Evolutionary conservation across 2,329 filamentous ascomycete genomes (phyloP).

Genomic region (Colletotrichum plurivorum): DNA sequence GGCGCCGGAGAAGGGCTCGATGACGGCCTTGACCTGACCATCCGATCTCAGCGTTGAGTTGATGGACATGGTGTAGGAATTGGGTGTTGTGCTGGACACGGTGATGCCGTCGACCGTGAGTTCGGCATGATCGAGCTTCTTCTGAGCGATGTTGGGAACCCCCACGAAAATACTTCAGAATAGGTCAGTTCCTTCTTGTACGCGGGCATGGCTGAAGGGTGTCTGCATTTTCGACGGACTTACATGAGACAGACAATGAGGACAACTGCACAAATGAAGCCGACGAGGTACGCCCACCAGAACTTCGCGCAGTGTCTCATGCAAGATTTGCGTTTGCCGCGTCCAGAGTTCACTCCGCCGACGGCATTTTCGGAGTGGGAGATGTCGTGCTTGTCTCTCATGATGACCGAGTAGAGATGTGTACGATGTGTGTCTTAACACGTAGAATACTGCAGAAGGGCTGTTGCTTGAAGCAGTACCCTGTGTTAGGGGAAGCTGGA

Average conservation of each 20-base stretch:
- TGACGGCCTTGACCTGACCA: slow-evolving; percentile 65
- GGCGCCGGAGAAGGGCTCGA: slow-evolving; percentile 65
- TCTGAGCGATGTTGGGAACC: slow-evolving; percentile 70
- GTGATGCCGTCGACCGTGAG: slow-evolving; percentile 67
- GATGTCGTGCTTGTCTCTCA: slow-evolving; percentile 56
- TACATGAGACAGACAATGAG: slow-evolving; percentile 73
- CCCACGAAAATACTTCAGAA: slow-evolving; percentile 66
- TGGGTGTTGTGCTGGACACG: slow-evolving; percentile 61
- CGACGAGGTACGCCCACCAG: slow-evolving; percentile 74
- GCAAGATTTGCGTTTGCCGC: slow-evolving; percentile 55
- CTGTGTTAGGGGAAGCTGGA: slow-evolving; percentile 5
- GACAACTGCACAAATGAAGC: slow-evolving; percentile 63
- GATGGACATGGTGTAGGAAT: slow-evolving; percentile 66
- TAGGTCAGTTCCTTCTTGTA: slow-evolving; percentile 18
- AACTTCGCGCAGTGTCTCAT: slow-evolving; percentile 67
- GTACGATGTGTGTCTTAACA: neutral
- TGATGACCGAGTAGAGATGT: slow-evolving; percentile 42
- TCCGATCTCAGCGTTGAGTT: slow-evolving; percentile 69
- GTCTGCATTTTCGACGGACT: slow-evolving; percentile 50
- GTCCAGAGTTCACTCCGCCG: slow-evolving; percentile 36
- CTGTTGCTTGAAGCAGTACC: neutral
- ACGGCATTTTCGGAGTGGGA: slow-evolving; percentile 52
- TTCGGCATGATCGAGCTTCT: slow-evolving; percentile 66
- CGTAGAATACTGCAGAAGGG: neutral
- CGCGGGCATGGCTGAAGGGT: neutral